Percentiles rank a stretch among this genome's conserved stretches.
phyloP scores from a whole-genome alignment of 1,284 basidiomycete species.

The Veloboletus limbatus region DNA sequence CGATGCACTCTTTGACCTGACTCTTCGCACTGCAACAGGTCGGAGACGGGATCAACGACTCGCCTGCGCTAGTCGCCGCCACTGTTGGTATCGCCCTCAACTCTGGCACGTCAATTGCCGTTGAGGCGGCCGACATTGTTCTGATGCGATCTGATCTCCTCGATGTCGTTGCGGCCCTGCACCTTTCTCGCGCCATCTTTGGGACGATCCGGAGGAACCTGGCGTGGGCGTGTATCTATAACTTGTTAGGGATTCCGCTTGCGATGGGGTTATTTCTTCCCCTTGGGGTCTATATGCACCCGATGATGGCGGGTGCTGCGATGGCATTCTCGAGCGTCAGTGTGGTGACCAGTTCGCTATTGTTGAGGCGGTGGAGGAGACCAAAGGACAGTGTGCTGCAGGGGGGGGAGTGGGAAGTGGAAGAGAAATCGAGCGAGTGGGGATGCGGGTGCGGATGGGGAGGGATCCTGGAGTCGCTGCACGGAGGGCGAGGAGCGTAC shows the following conservation, averaged over 20 bases:
- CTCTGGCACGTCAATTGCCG: conserved; percentile 93
- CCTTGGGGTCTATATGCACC: conserved; percentile 89
- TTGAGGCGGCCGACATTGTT: conserved; percentile 97
- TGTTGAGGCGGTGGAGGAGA: conserved; percentile 83
- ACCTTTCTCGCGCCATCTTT: conserved; percentile 90
- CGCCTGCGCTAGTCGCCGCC: conserved; percentile 92
- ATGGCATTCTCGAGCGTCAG: conserved; percentile 99
- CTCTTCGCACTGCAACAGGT: conserved; percentile 53
- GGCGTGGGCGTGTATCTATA: conserved; percentile 92
- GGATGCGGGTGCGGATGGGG: conserved; percentile 31
- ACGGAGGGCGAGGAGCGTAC: conserved; percentile 51
- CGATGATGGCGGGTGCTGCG: conserved; percentile 96
- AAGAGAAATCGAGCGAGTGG: conserved; percentile 24
- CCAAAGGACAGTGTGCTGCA: conserved; percentile 70
- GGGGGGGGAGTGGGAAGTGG: conserved; percentile 40
- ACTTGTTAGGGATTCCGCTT: conserved; percentile 92
- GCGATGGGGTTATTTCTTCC: conserved; percentile 98
- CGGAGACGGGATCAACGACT: conserved; percentile 99
- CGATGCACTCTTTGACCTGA: not conserved
- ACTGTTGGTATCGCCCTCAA: conserved; percentile 96
- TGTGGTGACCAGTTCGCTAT: conserved; percentile 88
- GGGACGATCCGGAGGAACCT: conserved; percentile 87
- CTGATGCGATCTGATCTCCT: conserved; percentile 95
- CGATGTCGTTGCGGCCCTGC: conserved; percentile 94
- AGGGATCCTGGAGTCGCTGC: conserved; percentile 46